Conservation (phyloP, 1,284 basidiomycete genomes). For the Inonotus obliquus region DNA sequence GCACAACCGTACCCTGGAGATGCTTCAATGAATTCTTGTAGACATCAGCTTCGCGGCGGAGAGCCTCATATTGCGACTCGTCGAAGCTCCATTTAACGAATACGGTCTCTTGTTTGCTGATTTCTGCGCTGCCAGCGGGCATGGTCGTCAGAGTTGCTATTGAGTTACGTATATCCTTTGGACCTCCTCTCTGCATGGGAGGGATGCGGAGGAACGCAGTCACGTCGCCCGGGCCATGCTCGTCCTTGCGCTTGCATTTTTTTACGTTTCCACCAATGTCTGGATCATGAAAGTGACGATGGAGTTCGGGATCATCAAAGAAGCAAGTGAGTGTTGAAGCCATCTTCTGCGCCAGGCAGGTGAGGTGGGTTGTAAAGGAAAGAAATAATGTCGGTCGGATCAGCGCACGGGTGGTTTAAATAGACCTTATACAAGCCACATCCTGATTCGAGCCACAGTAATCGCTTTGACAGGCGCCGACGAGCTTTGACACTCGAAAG, state of each 20-base stretch:
- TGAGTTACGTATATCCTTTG: neutral
- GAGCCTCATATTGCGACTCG: conserved; percentile 20
- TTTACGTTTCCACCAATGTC: neutral
- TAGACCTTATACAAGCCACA: neutral
- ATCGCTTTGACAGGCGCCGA: neutral
- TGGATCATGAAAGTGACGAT: neutral
- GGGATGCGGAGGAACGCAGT: conserved; percentile 2
- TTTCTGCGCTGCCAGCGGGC: neutral
- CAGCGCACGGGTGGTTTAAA: neutral
- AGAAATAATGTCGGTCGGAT: neutral
- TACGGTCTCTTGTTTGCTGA: conserved; percentile 11
- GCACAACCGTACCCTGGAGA: conserved; percentile 33
- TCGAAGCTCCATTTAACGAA: conserved; percentile 28
- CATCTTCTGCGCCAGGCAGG: neutral
- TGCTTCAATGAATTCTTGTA: conserved; percentile 28
- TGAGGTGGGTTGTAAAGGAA: neutral
- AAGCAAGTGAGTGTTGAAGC: conserved; percentile 2
- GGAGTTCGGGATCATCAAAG: conserved; percentile 4
- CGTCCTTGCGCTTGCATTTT: neutral
- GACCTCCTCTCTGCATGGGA: neutral
- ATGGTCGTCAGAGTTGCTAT: neutral
- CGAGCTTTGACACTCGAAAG: neutral
- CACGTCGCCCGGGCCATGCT: neutral
- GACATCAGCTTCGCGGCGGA: conserved; percentile 27
- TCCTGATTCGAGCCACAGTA: neutral